A percentile compares a stretch with the other conserved stretches of the same genome.
Conservation (phyloP, 2,329 filamentous ascomycete genomes). For the Aspergillaceae sp. region DNA sequence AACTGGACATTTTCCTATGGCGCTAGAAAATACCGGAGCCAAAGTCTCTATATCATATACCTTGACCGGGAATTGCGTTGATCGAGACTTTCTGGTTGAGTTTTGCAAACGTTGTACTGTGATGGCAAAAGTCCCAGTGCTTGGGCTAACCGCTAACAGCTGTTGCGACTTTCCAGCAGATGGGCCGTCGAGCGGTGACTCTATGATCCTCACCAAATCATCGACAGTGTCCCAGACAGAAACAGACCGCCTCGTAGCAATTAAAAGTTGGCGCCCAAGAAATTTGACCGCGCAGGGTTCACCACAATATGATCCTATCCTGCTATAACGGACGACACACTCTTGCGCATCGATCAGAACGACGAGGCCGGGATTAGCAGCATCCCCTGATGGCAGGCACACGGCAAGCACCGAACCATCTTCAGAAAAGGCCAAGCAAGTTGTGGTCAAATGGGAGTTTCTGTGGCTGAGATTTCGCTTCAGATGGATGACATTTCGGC, state of each 20-base stretch:
- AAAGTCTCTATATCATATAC: constrained; percentile 58
- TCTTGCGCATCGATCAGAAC: constrained; percentile 68
- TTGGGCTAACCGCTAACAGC: constrained; percentile 58
- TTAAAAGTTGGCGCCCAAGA: constrained; percentile 63
- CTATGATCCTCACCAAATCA: constrained; percentile 62
- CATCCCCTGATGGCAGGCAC: constrained; percentile 24
- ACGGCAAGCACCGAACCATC: constrained; percentile 78
- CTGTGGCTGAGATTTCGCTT: constrained; percentile 27
- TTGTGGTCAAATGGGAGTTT: constrained; percentile 40
- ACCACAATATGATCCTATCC: constrained; percentile 59
- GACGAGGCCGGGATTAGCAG: constrained; percentile 51
- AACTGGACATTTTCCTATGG: constrained; percentile 51
- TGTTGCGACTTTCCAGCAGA: constrained; percentile 11
- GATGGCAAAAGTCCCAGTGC: constrained; percentile 58
- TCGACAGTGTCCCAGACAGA: constrained; percentile 74
- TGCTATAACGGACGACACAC: constrained; percentile 57
- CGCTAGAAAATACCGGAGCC: constrained; percentile 51
- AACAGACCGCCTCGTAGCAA: constrained; percentile 62
- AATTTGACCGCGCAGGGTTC: constrained; percentile 61
- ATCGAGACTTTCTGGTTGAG: constrained; percentile 39
- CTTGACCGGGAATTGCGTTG: constrained; percentile 42
- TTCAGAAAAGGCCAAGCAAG: constrained; percentile 67
- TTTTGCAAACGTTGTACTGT: constrained; percentile 34
- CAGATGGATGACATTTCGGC: constrained; percentile 48
- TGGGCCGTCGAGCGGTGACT: constrained; percentile 39